Evolutionary conservation across 1,284 basidiomycete species (phyloP).

Genomic region (Schizopora paradoxa): DNA sequence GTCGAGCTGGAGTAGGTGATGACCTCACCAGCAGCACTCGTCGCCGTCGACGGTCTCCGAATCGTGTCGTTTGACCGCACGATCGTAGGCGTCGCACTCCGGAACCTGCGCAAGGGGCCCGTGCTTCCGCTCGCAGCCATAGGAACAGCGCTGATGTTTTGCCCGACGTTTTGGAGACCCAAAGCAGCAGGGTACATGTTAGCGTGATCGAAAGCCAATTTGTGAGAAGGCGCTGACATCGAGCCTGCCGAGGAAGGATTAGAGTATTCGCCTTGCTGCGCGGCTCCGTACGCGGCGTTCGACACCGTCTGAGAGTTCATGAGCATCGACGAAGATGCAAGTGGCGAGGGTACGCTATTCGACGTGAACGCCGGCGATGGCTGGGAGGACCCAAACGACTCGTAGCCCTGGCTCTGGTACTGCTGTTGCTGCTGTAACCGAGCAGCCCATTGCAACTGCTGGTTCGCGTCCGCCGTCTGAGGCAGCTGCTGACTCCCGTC

Average conservation of each 20-base stretch:
- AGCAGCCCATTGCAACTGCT: slow-evolving; percentile 5
- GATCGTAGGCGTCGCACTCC: slow-evolving; percentile 69
- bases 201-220: slow-evolving; percentile 57
- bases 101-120: slow-evolving; percentile 62
- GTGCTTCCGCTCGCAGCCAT: slow-evolving; percentile 24
- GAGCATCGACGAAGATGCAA: slow-evolving; percentile 16
- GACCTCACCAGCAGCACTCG: slow-evolving; percentile 34
- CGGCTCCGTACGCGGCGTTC: neutral
- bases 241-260: slow-evolving; percentile 36
- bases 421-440: too few species aligned
- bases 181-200: slow-evolving; percentile 42
- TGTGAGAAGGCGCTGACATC: slow-evolving; percentile 62
- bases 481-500: too few species aligned
- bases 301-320: slow-evolving; percentile 13
- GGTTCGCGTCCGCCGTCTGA: neutral
- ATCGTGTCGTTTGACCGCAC: slow-evolving; percentile 43
- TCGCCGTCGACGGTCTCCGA: slow-evolving; percentile 45
- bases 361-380: slow-evolving; percentile 37
- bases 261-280: slow-evolving; percentile 21
- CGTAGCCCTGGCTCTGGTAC: slow-evolving; percentile 16
- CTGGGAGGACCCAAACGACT: slow-evolving; percentile 22
- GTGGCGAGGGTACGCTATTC: slow-evolving; percentile 24
- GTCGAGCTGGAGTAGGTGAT: slow-evolving; percentile 23
- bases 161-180: slow-evolving; percentile 24
- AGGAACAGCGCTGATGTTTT: neutral